Evolutionary conservation across 2,329 filamentous ascomycete genomes (phyloP).

Genomic region (Fusarium stilboides): DNA sequence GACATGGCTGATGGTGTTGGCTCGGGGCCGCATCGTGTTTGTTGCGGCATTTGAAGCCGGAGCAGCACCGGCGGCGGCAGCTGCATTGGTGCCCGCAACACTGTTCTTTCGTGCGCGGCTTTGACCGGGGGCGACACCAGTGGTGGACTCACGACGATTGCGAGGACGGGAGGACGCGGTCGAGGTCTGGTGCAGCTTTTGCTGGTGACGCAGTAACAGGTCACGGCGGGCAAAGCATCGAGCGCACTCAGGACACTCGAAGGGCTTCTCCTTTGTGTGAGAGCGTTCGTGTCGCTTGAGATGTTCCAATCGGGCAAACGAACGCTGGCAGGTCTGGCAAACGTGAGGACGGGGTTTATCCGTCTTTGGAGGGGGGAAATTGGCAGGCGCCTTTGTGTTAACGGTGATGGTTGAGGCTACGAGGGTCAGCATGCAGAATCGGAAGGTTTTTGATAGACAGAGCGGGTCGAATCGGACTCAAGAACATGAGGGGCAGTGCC

Average conservation of each 20-base stretch:
- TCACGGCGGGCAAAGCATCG: constrained; percentile 96
- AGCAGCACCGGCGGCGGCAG: constrained; percentile 58
- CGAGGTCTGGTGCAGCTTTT: constrained; percentile 96
- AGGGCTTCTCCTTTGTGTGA: constrained; percentile 99
- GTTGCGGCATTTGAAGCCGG: constrained; percentile 63
- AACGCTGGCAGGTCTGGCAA: constrained; percentile 90
- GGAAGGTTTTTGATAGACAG: constrained; percentile 38
- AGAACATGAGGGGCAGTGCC: constrained; percentile 55
- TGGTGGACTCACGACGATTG: constrained; percentile 91
- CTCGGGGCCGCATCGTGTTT: constrained; percentile 84
- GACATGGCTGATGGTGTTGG: constrained; percentile 96
- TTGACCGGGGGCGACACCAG: constrained; percentile 75
- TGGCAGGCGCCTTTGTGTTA: constrained; percentile 61
- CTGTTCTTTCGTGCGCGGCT: constrained; percentile 94
- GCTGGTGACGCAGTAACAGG: constrained; percentile 92
- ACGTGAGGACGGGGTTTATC: constrained; percentile 97
- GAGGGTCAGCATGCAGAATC: constrained; percentile 52
- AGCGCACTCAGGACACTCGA: constrained; percentile 95
- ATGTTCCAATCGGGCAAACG: constrained; percentile 95
- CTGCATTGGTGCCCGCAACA: constrained; percentile 72
- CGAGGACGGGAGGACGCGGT: constrained; percentile 89
- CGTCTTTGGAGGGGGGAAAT: constrained; percentile 88
- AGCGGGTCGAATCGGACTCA: constrained; percentile 42
- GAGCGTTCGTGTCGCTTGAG: constrained; percentile 97
- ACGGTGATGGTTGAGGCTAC: constrained; percentile 67